Evolutionary conservation across 768 basidiomycete genomes (phyloP), one percentile per base, ranked within the genome.

Genomic region (Boletus rubropictus): DNA sequence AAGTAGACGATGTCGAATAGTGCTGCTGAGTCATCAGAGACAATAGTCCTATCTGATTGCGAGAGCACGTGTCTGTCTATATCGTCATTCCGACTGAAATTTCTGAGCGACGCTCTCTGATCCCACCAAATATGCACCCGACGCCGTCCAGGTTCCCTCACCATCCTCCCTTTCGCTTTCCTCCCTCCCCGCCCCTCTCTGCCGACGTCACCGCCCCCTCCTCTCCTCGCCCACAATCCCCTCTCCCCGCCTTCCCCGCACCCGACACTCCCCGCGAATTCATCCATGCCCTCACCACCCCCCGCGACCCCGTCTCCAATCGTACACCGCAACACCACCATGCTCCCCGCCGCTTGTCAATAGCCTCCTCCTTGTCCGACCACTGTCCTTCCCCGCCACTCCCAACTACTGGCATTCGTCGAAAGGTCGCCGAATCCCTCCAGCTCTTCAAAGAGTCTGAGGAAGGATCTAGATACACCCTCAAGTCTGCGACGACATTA

Each of bases 381-480:
- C 45, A 17, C 4, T 22, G 20, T 25, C 28, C 42, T 0, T 47
- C 51, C 24, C 57, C 49, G 11, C 41, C 56, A 22, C 48, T 52
- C 20, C 39, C 48, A n/a, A 54, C 50, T 6, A 32, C 60, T 2
- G 81, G 80, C 17, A 85, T 82, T 39, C 83, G 86, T 25, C 80
- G 89, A 55, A 91, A 91, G 63, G 88, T 91, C 27, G 89, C 89
- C 2, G 87, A 84, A 10, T 81, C 83, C 5, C 72, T 91, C 10
- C 82, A 89, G 55, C 74, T 91, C 10, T 91, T 91, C 74, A 89
- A 84, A 57, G 85, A 88, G 68, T 82, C 86, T 18, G 72, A 73
- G 46, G 64, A 70, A 38, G 58, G 66, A 24, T 61, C 66, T 15
- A 59, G 67, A 27, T 53, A 67, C 31, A 33, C 50, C 10, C 46